Percentiles rank a stretch among this genome's conserved stretches.
phyloP scores from a whole-genome alignment of 768 basidiomycete genomes.

The Boletus rubroflammeus region DNA sequence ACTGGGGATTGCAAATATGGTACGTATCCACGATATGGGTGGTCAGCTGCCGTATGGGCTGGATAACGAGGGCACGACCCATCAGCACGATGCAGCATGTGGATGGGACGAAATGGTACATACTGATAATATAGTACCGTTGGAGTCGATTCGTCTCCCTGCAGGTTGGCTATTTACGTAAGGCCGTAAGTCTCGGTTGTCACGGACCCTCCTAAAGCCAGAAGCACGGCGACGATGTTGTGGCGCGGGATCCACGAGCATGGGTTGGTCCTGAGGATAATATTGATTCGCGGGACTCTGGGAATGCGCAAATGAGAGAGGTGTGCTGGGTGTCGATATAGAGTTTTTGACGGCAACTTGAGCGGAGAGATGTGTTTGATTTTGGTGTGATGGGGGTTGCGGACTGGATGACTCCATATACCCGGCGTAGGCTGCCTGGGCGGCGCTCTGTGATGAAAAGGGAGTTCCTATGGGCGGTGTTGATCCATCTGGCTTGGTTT shows the following conservation, averaged over 20 bases:
- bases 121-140: conserved; percentile 78
- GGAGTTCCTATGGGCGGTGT: conserved; percentile 48
- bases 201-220: conserved; percentile 78
- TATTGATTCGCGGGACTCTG: conserved; percentile 51
- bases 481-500: conserved; percentile 48
- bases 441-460: conserved; percentile 52
- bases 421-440: conserved; percentile 42
- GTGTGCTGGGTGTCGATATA: conserved; percentile 66
- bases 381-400: conserved; percentile 47
- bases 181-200: conserved; percentile 74
- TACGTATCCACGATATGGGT: conserved; percentile 87
- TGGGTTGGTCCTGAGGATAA: conserved; percentile 62
- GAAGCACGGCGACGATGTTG: conserved; percentile 62
- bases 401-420: conserved; percentile 68
- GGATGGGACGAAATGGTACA: conserved; percentile 30
- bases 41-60: conserved; percentile 71
- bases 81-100: conserved; percentile 9
- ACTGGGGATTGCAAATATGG: conserved; percentile 90
- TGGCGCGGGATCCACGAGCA: conserved; percentile 62
- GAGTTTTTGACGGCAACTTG: conserved; percentile 51
- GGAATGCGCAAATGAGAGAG: conserved; percentile 61
- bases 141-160: conserved; percentile 74
- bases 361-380: conserved; percentile 49
- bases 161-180: conserved; percentile 57
- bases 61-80: not conserved